phyloP scores from a whole-genome alignment of 768 basidiomycete species.

The Boletus eberwhitei region DNA sequence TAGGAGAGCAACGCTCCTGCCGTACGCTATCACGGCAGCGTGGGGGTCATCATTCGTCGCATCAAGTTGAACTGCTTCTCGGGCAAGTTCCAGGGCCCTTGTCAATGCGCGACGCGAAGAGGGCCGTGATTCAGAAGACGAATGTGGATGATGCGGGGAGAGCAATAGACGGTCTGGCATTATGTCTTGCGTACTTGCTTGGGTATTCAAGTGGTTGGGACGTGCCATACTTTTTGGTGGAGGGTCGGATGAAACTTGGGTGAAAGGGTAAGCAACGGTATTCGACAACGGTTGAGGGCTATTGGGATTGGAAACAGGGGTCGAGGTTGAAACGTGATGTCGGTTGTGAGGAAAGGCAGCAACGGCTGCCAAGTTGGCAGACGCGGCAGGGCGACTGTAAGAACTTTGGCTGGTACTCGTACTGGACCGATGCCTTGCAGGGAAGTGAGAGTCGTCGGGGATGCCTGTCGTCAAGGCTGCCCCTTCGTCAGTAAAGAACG shows the following conservation, averaged over 20 bases:
- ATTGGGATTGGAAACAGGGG: constrained; percentile 25
- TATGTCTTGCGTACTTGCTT: constrained; percentile 36
- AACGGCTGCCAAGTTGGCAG: constrained; percentile 55
- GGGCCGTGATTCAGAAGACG: constrained; percentile 45
- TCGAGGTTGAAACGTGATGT: constrained; percentile 30
- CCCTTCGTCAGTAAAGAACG: constrained; percentile 17
- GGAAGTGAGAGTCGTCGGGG: constrained; percentile 29
- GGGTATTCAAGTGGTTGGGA: constrained; percentile 17
- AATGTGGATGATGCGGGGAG: constrained; percentile 42
- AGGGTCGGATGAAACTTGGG: constrained; percentile 54
- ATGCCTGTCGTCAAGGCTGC: constrained; percentile 20
- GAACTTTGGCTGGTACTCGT: constrained; percentile 34
- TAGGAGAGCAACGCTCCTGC: constrained; percentile 78
- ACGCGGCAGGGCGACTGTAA: constrained; percentile 35
- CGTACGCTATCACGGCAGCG: constrained; percentile 86
- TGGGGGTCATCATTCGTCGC: constrained; percentile 85
- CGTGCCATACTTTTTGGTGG: constrained; percentile 52
- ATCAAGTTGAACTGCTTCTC: constrained; percentile 87
- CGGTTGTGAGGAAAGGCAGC: constrained; percentile 60
- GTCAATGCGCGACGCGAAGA: constrained; percentile 87
- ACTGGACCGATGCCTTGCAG: constrained; percentile 34
- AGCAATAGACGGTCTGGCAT: constrained; percentile 43
- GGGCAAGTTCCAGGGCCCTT: constrained; percentile 79
- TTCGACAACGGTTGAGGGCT: constrained; percentile 26
- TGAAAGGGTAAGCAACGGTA: constrained; percentile 30